phyloP scores from a whole-genome alignment of 2,329 filamentous ascomycete species.

The Pezicula neosporulosa region DNA sequence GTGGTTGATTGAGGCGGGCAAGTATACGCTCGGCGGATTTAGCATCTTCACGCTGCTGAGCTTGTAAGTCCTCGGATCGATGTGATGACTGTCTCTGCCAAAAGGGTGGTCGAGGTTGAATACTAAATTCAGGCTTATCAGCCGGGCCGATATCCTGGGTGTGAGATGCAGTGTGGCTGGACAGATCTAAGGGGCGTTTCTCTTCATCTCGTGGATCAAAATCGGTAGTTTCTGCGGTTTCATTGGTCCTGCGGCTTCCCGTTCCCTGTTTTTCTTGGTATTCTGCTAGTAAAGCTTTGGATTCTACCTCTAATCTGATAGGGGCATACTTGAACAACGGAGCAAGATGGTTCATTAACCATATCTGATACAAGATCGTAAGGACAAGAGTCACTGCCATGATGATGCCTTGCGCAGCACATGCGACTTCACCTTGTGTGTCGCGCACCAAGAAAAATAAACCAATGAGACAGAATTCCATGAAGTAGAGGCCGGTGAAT shows the following conservation, averaged over 20 bases:
- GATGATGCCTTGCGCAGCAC: conserved; percentile 15
- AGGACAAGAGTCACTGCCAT: conserved; percentile 15
- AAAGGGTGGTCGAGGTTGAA: conserved; percentile 9
- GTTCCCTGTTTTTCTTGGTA: conserved; percentile 7
- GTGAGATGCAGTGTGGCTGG: conserved; percentile 3
- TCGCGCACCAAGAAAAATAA: conserved; percentile 20
- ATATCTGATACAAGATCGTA: conserved; percentile 20
- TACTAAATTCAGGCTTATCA: conserved; percentile 5
- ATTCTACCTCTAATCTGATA: conserved; percentile 11
- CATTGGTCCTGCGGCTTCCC: conserved; percentile 1
- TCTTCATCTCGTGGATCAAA: conserved; percentile 8
- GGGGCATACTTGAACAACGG: conserved; percentile 16
- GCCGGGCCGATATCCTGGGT: conserved; percentile 2
- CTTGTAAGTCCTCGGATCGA: conserved; percentile 57
- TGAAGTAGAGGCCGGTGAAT: conserved; percentile 20
- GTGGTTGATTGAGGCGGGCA: conserved; percentile 14
- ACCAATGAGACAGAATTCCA: conserved; percentile 17
- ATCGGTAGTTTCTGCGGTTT: conserved; percentile 7
- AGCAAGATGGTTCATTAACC: conserved; percentile 12
- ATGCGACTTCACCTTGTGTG: conserved; percentile 9
- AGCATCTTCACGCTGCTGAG: conserved; percentile 43
- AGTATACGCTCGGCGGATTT: conserved; percentile 23
- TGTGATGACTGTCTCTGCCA: conserved; percentile 49
- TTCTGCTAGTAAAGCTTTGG: conserved; percentile 13
- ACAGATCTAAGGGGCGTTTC: conserved; percentile 6